phyloP scores from a whole-genome alignment of 2,329 filamentous ascomycete species.

The Sarocladium kiliense region DNA sequence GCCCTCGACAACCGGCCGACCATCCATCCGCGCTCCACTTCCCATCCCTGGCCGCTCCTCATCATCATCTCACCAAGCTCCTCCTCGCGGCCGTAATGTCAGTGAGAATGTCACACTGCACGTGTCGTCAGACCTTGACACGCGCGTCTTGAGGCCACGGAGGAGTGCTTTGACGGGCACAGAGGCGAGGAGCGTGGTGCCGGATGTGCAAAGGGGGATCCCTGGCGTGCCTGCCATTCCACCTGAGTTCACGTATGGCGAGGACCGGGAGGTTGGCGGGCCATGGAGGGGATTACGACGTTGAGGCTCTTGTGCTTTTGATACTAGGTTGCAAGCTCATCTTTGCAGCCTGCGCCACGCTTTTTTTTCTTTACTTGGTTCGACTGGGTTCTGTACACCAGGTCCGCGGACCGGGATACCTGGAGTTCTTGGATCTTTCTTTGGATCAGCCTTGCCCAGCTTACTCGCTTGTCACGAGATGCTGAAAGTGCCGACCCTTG shows the following conservation, averaged over 20 bases:
- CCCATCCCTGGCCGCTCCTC: slow-evolving; percentile 11
- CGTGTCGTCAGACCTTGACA: slow-evolving; percentile 13
- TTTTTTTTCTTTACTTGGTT: too few species aligned
- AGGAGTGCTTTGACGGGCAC: slow-evolving; percentile 18
- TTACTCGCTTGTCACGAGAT: too few species aligned
- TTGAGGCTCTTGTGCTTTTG: slow-evolving; percentile 8
- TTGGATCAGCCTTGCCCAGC: too few species aligned
- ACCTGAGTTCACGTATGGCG: slow-evolving; percentile 31
- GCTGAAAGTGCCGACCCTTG: too few species aligned
- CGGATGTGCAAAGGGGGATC: slow-evolving; percentile 42
- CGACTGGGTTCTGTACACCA: too few species aligned
- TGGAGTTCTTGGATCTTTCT: not conserved
- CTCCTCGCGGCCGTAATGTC: slow-evolving; percentile 11
- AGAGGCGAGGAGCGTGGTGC: slow-evolving; percentile 27
- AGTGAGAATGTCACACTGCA: slow-evolving; percentile 17
- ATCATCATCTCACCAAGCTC: not conserved
- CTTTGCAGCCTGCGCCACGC: too few species aligned
- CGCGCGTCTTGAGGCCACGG: slow-evolving; percentile 20
- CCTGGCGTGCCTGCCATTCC: slow-evolving; percentile 40
- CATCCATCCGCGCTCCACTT: slow-evolving; percentile 1
- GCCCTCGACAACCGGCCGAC: not conserved
- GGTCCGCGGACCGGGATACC: not conserved
- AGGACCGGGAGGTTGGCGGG: slow-evolving; percentile 28
- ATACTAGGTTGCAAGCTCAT: too few species aligned
- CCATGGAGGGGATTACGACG: slow-evolving; percentile 25